These are phyloP conservation scores for Pythium dissimile DNA, from an alignment of 352 stramenopile species.

Conservation along the genomic window DNA sequence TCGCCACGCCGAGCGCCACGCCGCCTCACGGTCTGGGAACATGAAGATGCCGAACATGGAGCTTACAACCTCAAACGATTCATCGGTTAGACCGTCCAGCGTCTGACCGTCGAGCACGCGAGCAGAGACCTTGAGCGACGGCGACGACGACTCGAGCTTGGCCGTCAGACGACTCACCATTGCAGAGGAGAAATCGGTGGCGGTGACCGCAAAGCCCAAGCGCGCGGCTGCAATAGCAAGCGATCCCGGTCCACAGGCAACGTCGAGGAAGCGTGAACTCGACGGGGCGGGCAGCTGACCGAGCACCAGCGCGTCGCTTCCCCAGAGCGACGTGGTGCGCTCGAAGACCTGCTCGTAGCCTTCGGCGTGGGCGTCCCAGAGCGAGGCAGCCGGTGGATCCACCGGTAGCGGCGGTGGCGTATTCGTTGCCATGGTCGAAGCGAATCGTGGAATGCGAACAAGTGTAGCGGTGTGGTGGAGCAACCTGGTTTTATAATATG, in stretches of 20 bases:
- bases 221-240: conserved; percentile 5
- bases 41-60: conserved; percentile 19
- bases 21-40: conserved; percentile 14
- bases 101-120: conserved; percentile 20
- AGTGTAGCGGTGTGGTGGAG: too few relatives aligned
- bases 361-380: conserved; percentile 9
- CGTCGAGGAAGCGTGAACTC: conserved; percentile 5
- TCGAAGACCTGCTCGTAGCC: conserved; percentile 21
- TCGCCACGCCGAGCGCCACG: conserved; percentile 9
- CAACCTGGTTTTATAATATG: too few relatives aligned
- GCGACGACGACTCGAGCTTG: background rate
- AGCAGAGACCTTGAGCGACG: background rate
- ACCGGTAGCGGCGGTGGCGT: too few relatives aligned
- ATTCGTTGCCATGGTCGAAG: background rate
- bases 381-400: background rate
- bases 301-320: conserved; percentile 11
- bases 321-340: conserved; percentile 12
- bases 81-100: conserved; percentile 7
- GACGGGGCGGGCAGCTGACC: background rate
- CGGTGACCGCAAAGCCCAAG: conserved; percentile 6
- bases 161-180: conserved; percentile 11
- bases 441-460: background rate
- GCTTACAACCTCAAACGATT: conserved; percentile 16
- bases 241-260: conserved; percentile 13
- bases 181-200: conserved; percentile 10